Evolutionary conservation across 2,329 filamentous ascomycete species (phyloP), one percentile per base, ranked within the genome.

Genomic region (Cytospora chrysosperma): DNA sequence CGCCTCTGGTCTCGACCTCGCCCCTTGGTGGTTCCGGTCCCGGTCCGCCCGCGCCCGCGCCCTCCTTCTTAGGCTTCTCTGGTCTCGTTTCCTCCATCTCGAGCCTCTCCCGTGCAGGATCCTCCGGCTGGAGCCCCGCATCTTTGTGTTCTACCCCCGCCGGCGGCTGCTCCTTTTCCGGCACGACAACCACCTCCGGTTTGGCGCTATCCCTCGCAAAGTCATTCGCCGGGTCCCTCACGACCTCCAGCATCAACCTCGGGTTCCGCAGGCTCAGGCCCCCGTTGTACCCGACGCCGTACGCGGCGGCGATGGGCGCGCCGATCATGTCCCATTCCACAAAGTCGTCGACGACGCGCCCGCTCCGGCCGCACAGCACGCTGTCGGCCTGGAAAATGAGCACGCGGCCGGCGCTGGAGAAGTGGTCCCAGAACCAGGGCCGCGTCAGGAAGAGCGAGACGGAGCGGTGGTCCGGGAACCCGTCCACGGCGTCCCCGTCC

Each of bases 321-420:
- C 74, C 73, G 59, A 75, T 63, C 21, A 73, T 69, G 64, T 78
- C 76, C 67, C 69, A 78, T 34, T 69, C 67, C 13, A 76, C 19
- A 57, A 78, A 78, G 56, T 76, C 75, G 52, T 77, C 75, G n/a
- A 72, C 67, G 54, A 65, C 68, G 4, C 61, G 62, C 30, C 67
- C 47, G 21, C 72, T 65, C 34, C 71, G 73, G 50, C 69, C 70
- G 69, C 76, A 78, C 13, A 78, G 52, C 62, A 78, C 72, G 61
- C 72, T 74, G 68, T 78, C 76, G 28, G 72, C 71, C 69, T 78
- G 76, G 72, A 78, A 78, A 10, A 77, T 62, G 19, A 78, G 72
- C 19, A 78, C 67, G 64, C 75, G 72, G 43, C 67, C 58, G 40
- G 75, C 73, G 6, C 72, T 71, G 26, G 67, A 67, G 49, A 77